Evolutionary conservation across 495 filamentous ascomycete genomes (phyloP).

Genomic region (Chaetomium tenue): DNA sequence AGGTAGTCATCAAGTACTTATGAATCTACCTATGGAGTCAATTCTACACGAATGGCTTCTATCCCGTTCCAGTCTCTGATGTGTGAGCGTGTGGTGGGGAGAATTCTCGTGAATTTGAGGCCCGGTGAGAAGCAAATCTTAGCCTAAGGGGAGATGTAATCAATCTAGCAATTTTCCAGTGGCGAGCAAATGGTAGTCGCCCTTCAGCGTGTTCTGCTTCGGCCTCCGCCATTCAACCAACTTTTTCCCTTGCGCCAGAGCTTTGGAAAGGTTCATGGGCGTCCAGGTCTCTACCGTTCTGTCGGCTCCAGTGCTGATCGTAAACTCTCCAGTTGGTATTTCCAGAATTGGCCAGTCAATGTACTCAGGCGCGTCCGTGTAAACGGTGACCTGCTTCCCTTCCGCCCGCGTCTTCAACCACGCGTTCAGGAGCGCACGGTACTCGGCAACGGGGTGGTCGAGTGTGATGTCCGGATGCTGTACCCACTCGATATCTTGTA

Average conservation of each 20-base stretch:
- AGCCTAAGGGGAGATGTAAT: background rate
- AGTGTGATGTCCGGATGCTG: background rate
- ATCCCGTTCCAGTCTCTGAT: no score
- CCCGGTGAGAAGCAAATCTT: no score
- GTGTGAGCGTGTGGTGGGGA: no score
- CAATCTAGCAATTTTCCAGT: background rate
- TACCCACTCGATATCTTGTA: background rate
- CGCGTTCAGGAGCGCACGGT: background rate
- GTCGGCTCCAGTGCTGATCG: background rate
- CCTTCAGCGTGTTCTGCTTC: background rate
- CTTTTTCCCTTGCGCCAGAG: background rate
- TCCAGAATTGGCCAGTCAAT: background rate
- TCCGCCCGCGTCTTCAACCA: background rate
- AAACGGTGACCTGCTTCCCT: background rate
- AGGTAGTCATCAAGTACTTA: no score
- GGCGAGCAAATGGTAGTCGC: conserved; percentile 1
- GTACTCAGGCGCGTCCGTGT: background rate
- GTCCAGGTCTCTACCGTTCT: background rate
- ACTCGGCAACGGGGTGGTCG: background rate
- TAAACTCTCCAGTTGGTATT: background rate
- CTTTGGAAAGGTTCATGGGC: background rate
- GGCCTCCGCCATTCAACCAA: background rate
- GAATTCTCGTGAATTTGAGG: background rate
- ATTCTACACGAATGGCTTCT: no score
- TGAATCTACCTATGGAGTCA: no score